Conservation (phyloP, 2,329 filamentous ascomycete species). For the Alternaria alternata region DNA sequence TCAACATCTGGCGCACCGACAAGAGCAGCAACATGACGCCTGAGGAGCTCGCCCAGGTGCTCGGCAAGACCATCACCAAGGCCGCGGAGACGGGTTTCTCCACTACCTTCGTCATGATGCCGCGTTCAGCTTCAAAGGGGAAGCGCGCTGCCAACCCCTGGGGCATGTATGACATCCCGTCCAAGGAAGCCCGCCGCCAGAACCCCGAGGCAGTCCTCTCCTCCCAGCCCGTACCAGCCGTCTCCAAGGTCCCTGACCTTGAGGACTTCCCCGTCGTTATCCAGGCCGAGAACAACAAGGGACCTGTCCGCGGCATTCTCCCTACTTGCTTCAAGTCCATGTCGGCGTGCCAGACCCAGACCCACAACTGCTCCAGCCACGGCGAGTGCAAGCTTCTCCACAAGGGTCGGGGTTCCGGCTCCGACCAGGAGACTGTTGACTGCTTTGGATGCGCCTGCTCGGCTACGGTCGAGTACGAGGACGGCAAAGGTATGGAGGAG, state of each 20-base stretch:
- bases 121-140: conserved; percentile 32
- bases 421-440: conserved; percentile 51
- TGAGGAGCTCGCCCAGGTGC: conserved; percentile 23
- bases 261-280: conserved; percentile 41
- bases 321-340: conserved; percentile 78
- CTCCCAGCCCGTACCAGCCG: conserved; percentile 35
- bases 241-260: conserved; percentile 35
- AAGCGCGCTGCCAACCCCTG: conserved; percentile 48
- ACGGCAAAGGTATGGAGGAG: conserved; percentile 56
- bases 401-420: conserved; percentile 46
- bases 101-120: conserved; percentile 51
- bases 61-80: conserved; percentile 21
- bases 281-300: conserved; percentile 29
- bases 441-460: conserved; percentile 86
- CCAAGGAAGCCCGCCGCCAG: conserved; percentile 38
- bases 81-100: conserved; percentile 30
- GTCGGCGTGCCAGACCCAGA: conserved; percentile 72
- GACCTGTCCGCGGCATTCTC: conserved; percentile 62
- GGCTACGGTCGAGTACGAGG: conserved; percentile 62
- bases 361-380: conserved; percentile 82
- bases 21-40: conserved; percentile 29
- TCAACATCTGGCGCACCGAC: conserved; percentile 36
- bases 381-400: conserved; percentile 78
- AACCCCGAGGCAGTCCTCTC: conserved; percentile 44
- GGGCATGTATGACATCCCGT: conserved; percentile 45